Evolutionary conservation across 2,329 filamentous ascomycete genomes (phyloP).

Genomic region (Dichotomopilus funicola): DNA sequence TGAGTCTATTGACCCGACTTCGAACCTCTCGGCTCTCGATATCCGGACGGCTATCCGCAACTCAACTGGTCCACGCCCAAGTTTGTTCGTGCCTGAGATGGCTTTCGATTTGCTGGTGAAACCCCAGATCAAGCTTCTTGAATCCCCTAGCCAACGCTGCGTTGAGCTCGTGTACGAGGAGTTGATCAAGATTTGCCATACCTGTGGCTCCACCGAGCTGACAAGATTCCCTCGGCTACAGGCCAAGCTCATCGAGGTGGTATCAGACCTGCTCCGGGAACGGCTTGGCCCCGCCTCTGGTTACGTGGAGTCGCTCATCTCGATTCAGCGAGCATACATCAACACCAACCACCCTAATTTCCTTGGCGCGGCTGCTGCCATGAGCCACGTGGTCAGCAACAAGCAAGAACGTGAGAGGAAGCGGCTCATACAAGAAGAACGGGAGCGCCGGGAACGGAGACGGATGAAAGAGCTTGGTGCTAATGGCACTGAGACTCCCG

Average conservation of each 20-base stretch:
- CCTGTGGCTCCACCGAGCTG: conserved; percentile 90
- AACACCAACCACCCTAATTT: conserved; percentile 99
- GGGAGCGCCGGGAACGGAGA: conserved; percentile 75
- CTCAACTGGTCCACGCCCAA: conserved; percentile 90
- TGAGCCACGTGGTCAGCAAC: conserved; percentile 92
- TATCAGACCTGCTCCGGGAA: conserved; percentile 90
- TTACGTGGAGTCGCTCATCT: conserved; percentile 94
- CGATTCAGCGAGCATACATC: conserved; percentile 96
- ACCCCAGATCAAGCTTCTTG: conserved; percentile 94
- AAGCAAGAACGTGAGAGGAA: conserved; percentile 93
- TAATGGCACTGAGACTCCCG: conserved; percentile 63
- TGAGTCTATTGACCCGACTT: conserved; percentile 92
- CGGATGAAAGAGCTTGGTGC: conserved; percentile 75
- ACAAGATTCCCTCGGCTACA: conserved; percentile 87
- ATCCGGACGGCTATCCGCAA: conserved; percentile 97
- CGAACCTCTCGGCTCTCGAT: conserved; percentile 87
- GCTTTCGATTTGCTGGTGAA: conserved; percentile 97
- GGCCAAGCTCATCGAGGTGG: conserved; percentile 95
- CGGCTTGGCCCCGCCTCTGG: conserved; percentile 79
- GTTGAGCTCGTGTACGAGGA: conserved; percentile 98
- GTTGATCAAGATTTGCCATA: conserved; percentile 98
- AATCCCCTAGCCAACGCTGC: conserved; percentile 90
- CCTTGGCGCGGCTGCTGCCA: conserved; percentile 89
- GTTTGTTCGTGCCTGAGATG: conserved; percentile 93
- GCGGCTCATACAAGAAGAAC: conserved; percentile 70